Percentiles rank a stretch among this genome's conserved stretches.
Evolutionary conservation across 2,329 filamentous ascomycete species (phyloP).

Genomic region (Periconia sp.): DNA sequence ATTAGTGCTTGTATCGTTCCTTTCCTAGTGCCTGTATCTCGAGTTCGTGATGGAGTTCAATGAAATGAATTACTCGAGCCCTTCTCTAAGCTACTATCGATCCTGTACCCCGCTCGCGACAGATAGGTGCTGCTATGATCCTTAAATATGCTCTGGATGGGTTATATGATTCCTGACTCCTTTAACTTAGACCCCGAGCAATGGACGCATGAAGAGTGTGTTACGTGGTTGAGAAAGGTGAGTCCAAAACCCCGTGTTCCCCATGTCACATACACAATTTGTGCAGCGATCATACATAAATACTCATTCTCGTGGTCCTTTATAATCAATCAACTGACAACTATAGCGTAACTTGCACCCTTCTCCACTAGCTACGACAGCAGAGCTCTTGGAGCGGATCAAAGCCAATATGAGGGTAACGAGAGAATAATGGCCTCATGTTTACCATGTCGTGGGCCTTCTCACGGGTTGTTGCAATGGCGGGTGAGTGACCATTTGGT

Average conservation of each 20-base stretch:
- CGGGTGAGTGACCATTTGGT: no score
- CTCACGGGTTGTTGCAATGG: no score
- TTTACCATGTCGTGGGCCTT: no score
- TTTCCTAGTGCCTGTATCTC: background rate
- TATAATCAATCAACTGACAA: conserved; percentile 5
- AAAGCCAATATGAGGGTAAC: conserved; percentile 71
- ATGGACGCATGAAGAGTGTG: conserved; percentile 83
- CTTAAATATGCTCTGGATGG: no score
- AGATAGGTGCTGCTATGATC: no score
- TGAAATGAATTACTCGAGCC: no score
- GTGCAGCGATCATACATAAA: no score
- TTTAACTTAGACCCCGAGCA: conserved; percentile 61
- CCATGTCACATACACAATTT: no score
- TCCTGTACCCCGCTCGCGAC: no score
- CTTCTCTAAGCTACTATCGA: no score
- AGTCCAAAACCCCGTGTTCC: conserved; percentile 41
- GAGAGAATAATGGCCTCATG: no score
- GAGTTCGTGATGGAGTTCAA: background rate
- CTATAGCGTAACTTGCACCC: conserved; percentile 68
- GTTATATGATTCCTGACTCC: conserved; percentile 6
- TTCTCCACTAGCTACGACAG: conserved; percentile 62
- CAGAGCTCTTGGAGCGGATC: conserved; percentile 71
- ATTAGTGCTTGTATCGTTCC: background rate
- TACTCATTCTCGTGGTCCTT: background rate
- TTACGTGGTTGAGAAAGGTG: conserved; percentile 81